phyloP scores from a whole-genome alignment of 176 grass and related monocot species.

The Ampelocalamus luodianensis region DNA sequence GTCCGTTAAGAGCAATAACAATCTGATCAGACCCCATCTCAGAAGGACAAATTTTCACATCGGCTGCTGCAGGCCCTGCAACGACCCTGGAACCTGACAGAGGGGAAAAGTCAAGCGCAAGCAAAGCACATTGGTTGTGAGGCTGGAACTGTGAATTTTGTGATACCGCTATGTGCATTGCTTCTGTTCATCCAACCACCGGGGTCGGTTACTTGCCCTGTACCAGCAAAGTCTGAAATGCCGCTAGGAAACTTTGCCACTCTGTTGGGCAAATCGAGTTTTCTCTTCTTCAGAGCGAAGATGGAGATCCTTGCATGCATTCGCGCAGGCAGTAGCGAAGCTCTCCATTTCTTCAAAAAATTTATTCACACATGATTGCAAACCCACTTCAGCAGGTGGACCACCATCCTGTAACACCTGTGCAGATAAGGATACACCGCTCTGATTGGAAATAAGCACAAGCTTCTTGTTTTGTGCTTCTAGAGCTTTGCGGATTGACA shows the following conservation, averaged over 20 bases:
- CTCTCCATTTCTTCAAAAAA: constrained; percentile 70
- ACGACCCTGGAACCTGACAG: not conserved
- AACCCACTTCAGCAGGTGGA: constrained; percentile 16
- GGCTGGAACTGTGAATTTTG: not conserved
- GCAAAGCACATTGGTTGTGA: not conserved
- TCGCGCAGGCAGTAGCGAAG: constrained; percentile 44
- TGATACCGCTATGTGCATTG: not conserved
- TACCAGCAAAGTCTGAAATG: constrained; percentile 4
- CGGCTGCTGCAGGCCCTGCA: not conserved
- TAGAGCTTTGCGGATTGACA: constrained; percentile 46
- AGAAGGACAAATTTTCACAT: not conserved
- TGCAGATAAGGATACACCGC: constrained; percentile 37
- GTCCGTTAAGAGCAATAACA: not conserved
- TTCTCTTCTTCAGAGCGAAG: constrained; percentile 50
- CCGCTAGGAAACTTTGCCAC: constrained; percentile 6
- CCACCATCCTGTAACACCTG: constrained; percentile 1
- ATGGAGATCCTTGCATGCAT: constrained; percentile 55
- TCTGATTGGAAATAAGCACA: constrained; percentile 36
- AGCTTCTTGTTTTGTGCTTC: constrained; percentile 58
- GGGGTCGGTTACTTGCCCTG: not conserved
- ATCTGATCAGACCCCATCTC: not conserved
- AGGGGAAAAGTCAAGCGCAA: not conserved
- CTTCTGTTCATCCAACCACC: not conserved
- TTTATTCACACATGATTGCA: constrained; percentile 53
- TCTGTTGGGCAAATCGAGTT: constrained; percentile 8